Evolutionary conservation across 2,329 filamentous ascomycete genomes (phyloP).

Genomic region (Aureobasidium lini): DNA sequence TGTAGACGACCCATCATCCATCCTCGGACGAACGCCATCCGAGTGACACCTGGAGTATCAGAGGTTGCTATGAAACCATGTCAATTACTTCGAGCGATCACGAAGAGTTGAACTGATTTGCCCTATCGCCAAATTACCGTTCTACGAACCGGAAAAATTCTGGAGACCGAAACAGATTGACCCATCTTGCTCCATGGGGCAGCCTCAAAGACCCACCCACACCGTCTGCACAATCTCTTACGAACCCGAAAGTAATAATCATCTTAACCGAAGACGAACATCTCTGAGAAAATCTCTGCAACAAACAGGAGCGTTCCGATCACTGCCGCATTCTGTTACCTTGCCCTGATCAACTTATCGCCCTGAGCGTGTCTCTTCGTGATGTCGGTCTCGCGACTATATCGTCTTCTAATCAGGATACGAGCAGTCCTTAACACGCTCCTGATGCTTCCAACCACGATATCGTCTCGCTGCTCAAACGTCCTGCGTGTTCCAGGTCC

Average conservation of each 20-base stretch:
- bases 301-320: not conserved
- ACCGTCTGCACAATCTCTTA: not conserved
- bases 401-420: not conserved
- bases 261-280: not conserved
- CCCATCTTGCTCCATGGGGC: not conserved
- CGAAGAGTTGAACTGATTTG: not conserved
- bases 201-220: not conserved
- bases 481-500: too few relatives aligned
- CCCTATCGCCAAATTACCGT: not conserved
- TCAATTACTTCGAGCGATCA: not conserved
- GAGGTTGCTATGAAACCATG: not conserved
- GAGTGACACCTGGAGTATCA: not conserved
- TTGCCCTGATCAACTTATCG: not conserved
- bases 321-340: not conserved
- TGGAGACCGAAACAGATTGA: not conserved
- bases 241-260: not conserved
- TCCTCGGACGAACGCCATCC: not conserved
- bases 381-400: not conserved
- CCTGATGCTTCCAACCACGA: too few relatives aligned
- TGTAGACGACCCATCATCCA: not conserved
- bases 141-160: not conserved
- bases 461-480: too few relatives aligned
- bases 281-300: not conserved
- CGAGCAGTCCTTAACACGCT: not conserved
- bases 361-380: not conserved